Conservation (phyloP, 2,329 filamentous ascomycete species). For the Nectriaceae sp. region DNA sequence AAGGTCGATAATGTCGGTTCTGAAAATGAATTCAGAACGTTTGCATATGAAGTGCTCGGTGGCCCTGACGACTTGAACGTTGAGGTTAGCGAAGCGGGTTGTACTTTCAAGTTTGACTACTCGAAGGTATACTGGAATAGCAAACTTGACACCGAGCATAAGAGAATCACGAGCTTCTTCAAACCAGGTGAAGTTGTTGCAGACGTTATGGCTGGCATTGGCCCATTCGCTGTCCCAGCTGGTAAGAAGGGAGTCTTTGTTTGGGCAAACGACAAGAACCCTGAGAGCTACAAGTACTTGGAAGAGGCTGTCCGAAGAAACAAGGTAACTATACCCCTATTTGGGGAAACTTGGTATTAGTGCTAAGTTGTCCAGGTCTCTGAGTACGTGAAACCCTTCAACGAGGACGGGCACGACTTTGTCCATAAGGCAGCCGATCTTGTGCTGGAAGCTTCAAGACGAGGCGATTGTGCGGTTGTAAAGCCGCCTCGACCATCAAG, state of each 20-base stretch:
- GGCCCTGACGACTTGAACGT: slow-evolving; percentile 84
- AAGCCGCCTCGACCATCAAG: slow-evolving; percentile 41
- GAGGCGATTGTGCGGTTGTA: slow-evolving; percentile 57
- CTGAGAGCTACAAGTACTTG: slow-evolving; percentile 78
- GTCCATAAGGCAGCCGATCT: slow-evolving; percentile 69
- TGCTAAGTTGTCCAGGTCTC: slow-evolving; percentile 47
- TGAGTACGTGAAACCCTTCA: slow-evolving; percentile 76
- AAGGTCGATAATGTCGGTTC: slow-evolving; percentile 88
- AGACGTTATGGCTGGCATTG: slow-evolving; percentile 97
- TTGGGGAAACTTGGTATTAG: too few relatives aligned
- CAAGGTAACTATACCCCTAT: slow-evolving; percentile 66
- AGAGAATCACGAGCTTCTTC: slow-evolving; percentile 75
- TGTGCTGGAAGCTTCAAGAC: slow-evolving; percentile 52
- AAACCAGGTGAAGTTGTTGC: slow-evolving; percentile 84
- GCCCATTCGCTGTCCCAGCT: slow-evolving; percentile 90
- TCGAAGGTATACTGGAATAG: slow-evolving; percentile 98
- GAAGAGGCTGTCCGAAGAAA: slow-evolving; percentile 71
- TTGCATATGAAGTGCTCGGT: slow-evolving; percentile 85
- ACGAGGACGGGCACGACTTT: slow-evolving; percentile 79
- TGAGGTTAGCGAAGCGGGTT: slow-evolving; percentile 77
- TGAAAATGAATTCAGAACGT: slow-evolving; percentile 86
- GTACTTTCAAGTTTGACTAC: slow-evolving; percentile 91
- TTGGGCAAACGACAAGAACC: slow-evolving; percentile 96
- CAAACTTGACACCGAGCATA: slow-evolving; percentile 86
- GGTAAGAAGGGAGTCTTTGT: slow-evolving; percentile 90